Conservation (phyloP, 2,329 filamentous ascomycete species). For the Scleromitrula shiraiana region DNA sequence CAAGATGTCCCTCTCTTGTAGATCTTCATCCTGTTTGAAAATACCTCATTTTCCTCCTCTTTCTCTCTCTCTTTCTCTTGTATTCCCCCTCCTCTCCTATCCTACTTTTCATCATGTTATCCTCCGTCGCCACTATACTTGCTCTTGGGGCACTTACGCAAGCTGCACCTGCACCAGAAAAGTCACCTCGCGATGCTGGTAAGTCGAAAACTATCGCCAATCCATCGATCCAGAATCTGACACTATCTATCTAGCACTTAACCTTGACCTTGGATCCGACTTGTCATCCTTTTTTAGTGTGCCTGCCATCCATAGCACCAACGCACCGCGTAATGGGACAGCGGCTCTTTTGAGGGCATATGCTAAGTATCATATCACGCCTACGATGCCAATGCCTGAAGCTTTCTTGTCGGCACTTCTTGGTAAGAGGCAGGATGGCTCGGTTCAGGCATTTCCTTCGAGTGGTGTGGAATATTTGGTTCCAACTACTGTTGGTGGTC, state of each 20-base stretch:
- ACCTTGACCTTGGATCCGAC: neutral
- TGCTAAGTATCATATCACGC: conserved; percentile 25
- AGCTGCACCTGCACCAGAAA: conserved; percentile 16
- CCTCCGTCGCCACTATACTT: conserved; percentile 19
- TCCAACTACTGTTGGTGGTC: conserved; percentile 22
- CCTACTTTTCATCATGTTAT: conserved; percentile 22
- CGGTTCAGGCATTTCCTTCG: conserved; percentile 16
- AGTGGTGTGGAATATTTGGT: conserved; percentile 25
- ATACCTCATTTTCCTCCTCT: conserved; percentile 6
- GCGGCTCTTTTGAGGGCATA: conserved; percentile 28
- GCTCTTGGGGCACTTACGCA: conserved; percentile 19
- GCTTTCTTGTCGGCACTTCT: conserved; percentile 19
- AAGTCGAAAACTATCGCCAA: neutral
- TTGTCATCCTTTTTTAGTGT: conserved; percentile 17
- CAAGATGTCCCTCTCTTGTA: conserved; percentile 6
- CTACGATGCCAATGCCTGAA: conserved; percentile 20
- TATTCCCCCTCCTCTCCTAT: too few species aligned
- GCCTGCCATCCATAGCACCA: conserved; percentile 23
- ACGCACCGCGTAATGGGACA: conserved; percentile 26
- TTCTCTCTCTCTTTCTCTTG: conserved; percentile 6
- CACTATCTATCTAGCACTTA: too few species aligned
- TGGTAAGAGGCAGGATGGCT: conserved; percentile 26
- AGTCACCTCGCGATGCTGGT: neutral
- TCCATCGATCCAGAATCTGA: neutral
- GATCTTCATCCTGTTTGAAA: conserved; percentile 11